A percentile compares a stretch with the other conserved stretches of the same genome.
Evolutionary conservation across 495 filamentous ascomycete species (phyloP).

Genomic region (Lichina pygmaea): DNA sequence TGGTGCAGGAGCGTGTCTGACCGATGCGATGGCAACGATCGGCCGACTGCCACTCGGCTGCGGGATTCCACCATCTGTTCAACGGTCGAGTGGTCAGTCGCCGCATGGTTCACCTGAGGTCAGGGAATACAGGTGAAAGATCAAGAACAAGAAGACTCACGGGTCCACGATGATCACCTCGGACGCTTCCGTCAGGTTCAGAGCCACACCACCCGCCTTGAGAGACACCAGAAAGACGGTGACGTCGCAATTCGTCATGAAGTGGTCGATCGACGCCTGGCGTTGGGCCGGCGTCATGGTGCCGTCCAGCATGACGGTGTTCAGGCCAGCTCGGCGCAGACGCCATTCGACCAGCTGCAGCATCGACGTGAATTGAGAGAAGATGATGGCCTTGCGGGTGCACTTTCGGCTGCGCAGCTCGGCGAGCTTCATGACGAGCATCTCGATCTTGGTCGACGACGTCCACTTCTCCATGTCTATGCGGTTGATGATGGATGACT

Average conservation of each 20-base stretch:
- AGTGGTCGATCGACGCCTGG: slow-evolving; percentile 73
- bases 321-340: slow-evolving; percentile 77
- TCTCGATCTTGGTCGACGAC: slow-evolving; percentile 91
- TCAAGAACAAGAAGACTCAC: slow-evolving; percentile 20
- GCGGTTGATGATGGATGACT: slow-evolving; percentile 85
- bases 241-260: slow-evolving; percentile 80
- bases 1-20: slow-evolving; percentile 75
- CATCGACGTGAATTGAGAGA: slow-evolving; percentile 49
- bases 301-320: slow-evolving; percentile 90
- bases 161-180: slow-evolving; percentile 90
- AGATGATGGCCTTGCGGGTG: slow-evolving; percentile 67
- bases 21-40: slow-evolving; percentile 95
- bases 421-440: slow-evolving; percentile 78
- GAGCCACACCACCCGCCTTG: slow-evolving; percentile 82
- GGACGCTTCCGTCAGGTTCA: slow-evolving; percentile 85
- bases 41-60: slow-evolving; percentile 89
- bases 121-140: neutral
- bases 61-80: slow-evolving; percentile 84
- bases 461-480: slow-evolving; percentile 97
- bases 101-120: neutral
- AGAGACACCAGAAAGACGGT: slow-evolving; percentile 88
- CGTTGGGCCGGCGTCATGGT: slow-evolving; percentile 84
- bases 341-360: slow-evolving; percentile 78
- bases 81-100: neutral
- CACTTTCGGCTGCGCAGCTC: slow-evolving; percentile 68